A percentile compares a stretch with the other conserved stretches of the same genome.
Conservation (phyloP, 164 flowering plant genomes). For the Macadamia tetraphylla region DNA sequence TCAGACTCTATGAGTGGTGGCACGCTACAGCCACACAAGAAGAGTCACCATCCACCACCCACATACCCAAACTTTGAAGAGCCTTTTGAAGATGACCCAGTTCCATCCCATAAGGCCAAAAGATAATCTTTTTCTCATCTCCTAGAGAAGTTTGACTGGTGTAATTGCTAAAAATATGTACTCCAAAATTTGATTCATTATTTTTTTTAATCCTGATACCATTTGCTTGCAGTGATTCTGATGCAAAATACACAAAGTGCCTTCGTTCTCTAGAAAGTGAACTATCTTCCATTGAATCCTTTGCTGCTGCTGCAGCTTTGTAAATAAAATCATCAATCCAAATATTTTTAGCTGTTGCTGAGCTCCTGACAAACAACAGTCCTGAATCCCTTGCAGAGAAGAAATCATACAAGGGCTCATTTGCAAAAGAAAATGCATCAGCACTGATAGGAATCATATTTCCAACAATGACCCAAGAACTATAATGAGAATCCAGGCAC, state of each 20-base stretch:
- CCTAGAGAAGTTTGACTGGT: slow-evolving; percentile 24
- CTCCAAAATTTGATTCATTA: slow-evolving; percentile 36
- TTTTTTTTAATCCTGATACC: slow-evolving; percentile 29
- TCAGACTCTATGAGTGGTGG: slow-evolving; percentile 40
- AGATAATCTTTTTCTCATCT: slow-evolving; percentile 33
- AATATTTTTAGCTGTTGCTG: slow-evolving; percentile 33
- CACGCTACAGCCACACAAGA: slow-evolving; percentile 81
- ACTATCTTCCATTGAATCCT: slow-evolving; percentile 15
- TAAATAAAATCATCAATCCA: slow-evolving; percentile 42
- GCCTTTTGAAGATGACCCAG: slow-evolving; percentile 25
- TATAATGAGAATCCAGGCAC: slow-evolving; percentile 40
- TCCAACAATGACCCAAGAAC: slow-evolving; percentile 45
- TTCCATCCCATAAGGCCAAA: slow-evolving; percentile 46
- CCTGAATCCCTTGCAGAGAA: slow-evolving; percentile 31
- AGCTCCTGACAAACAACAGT: slow-evolving; percentile 39
- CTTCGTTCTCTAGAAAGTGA: slow-evolving; percentile 12
- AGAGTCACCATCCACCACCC: slow-evolving; percentile 61
- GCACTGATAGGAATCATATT: slow-evolving; percentile 38
- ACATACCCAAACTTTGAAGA: slow-evolving; percentile 47
- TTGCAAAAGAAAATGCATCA: slow-evolving; percentile 21
- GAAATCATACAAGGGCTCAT: slow-evolving; percentile 30
- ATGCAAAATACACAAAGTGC: slow-evolving; percentile 26
- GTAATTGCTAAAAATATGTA: slow-evolving; percentile 18
- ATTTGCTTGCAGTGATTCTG: slow-evolving; percentile 32
- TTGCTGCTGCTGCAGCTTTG: slow-evolving; percentile 21